phyloP scores from a whole-genome alignment of 768 basidiomycete genomes.

The Lentinus tigrinus region DNA sequence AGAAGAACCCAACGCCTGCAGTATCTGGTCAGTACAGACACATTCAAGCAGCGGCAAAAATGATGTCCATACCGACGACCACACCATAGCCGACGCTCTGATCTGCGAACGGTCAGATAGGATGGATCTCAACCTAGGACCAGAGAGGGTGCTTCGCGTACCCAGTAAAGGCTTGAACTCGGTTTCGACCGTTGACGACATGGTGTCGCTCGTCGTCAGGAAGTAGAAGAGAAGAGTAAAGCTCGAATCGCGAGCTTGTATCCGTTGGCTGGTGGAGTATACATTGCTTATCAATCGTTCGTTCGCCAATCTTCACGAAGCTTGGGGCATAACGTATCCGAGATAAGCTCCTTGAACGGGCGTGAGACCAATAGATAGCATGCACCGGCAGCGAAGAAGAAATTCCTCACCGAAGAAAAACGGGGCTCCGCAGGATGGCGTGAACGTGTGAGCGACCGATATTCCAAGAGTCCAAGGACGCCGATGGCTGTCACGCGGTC shows the following conservation, averaged over 20 bases:
- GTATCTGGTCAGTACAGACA: not conserved
- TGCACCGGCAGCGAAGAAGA: too few species aligned
- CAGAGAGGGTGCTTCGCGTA: conserved; percentile 17
- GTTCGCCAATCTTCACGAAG: too few species aligned
- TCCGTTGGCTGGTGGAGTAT: not conserved
- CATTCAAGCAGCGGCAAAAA: not conserved
- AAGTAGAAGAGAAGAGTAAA: not conserved
- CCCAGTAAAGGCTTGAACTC: conserved; percentile 38
- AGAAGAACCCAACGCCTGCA: conserved; percentile 52
- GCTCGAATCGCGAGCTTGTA: not conserved
- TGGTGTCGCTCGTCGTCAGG: not conserved
- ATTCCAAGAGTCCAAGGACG: too few species aligned
- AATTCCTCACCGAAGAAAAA: too few species aligned
- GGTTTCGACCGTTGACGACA: not conserved
- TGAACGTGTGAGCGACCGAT: too few species aligned
- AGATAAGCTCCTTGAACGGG: too few species aligned
- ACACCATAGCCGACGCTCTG: conserved; percentile 51
- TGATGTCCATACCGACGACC: conserved; percentile 46
- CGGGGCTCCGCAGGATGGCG: too few species aligned
- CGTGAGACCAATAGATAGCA: too few species aligned
- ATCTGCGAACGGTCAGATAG: conserved; percentile 21
- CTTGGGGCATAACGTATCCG: too few species aligned
- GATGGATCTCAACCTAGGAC: not conserved
- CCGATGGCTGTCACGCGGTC: too few species aligned
- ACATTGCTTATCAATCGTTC: too few species aligned